A percentile compares a stretch with the other conserved stretches of the same genome.
Evolutionary conservation across 2,329 filamentous ascomycete genomes (phyloP).

Genomic region (Neodidymelliopsis sp.): DNA sequence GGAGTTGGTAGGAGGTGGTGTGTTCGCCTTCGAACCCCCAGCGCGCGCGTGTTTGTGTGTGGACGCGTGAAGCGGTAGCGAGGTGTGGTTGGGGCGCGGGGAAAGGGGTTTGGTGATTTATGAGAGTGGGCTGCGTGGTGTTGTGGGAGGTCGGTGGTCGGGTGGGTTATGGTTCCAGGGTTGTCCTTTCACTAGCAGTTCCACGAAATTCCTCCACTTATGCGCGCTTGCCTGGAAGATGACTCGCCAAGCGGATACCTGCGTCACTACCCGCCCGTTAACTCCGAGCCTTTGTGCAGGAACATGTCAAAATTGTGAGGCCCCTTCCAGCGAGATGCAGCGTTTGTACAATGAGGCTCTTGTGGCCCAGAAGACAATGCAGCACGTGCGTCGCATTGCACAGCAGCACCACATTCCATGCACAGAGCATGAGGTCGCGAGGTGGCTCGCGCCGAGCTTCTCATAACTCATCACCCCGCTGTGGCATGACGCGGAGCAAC

Average conservation of each 20-base stretch:
- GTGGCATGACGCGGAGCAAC: constrained; percentile 21
- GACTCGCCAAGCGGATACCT: constrained; percentile 17
- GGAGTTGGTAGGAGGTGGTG: constrained; percentile 15
- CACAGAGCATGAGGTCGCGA: constrained; percentile 1
- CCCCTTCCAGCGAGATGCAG: constrained; percentile 10
- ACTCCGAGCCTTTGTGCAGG: constrained; percentile 14
- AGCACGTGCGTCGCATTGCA: constrained; percentile 17
- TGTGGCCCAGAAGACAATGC: constrained; percentile 13
- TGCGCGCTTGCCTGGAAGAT: constrained; percentile 16
- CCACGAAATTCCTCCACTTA: constrained; percentile 9
- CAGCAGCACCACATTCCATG: constrained; percentile 10
- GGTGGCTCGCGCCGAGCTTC: constrained; percentile 20
- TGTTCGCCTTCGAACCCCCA: constrained; percentile 6
- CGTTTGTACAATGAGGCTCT: constrained; percentile 19
- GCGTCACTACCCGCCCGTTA: constrained; percentile 16
- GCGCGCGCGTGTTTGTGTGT: constrained; percentile 9
- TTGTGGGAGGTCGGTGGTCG: constrained; percentile 15
- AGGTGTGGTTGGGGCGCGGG: constrained; percentile 5
- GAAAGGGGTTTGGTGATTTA: constrained; percentile 9
- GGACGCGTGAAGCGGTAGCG: constrained; percentile 27
- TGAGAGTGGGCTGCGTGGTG: constrained; percentile 17
- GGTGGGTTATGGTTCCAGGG: constrained; percentile 14
- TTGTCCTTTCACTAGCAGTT: constrained; percentile 14
- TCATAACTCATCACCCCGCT: constrained; percentile 25
- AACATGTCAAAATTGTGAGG: constrained; percentile 8